phyloP scores from a whole-genome alignment of 2,329 filamentous ascomycete genomes.

The Drechslerella dactyloides region DNA sequence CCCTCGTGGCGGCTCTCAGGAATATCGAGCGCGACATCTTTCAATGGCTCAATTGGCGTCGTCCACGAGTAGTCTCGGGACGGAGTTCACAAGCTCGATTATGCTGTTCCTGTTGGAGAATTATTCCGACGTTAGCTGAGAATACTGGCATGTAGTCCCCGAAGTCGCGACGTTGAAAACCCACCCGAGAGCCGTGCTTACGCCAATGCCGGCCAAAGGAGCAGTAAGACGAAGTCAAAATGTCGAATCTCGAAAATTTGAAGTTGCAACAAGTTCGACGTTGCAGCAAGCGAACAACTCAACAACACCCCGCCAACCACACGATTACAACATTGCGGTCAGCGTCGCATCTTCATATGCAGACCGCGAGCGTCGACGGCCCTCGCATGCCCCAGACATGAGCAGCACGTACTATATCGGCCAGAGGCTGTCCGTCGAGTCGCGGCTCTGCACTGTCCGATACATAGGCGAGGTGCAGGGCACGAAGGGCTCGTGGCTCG shows the following conservation, averaged over 20 bases:
- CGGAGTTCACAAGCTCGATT: too few species aligned
- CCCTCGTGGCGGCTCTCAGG: slow-evolving; percentile 28
- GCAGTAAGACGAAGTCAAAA: slow-evolving; percentile 13
- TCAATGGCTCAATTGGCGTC: not conserved
- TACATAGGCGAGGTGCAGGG: slow-evolving; percentile 79
- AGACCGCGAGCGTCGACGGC: not conserved
- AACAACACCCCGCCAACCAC: slow-evolving; percentile 45
- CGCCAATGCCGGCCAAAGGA: slow-evolving; percentile 34
- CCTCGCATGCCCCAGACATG: slow-evolving; percentile 54
- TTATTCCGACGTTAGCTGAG: not conserved
- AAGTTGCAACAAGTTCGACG: slow-evolving; percentile 39
- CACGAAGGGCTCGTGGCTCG: slow-evolving; percentile 81
- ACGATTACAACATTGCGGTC: slow-evolving; percentile 3
- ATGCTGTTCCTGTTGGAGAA: too few species aligned
- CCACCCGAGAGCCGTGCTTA: not conserved
- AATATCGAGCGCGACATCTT: slow-evolving; percentile 41
- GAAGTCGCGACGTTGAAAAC: not conserved
- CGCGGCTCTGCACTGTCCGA: slow-evolving; percentile 79
- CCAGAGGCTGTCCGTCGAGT: slow-evolving; percentile 80
- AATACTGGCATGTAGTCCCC: not conserved
- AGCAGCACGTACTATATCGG: slow-evolving; percentile 63
- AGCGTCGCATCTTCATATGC: not conserved
- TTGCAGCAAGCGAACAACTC: slow-evolving; percentile 36
- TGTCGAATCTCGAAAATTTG: slow-evolving; percentile 33
- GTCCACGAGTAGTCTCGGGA: not conserved